A percentile compares a stretch with the other conserved stretches of the same genome.
phyloP scores from a whole-genome alignment of 1,284 basidiomycete genomes.

The Microbotryum violaceum region DNA sequence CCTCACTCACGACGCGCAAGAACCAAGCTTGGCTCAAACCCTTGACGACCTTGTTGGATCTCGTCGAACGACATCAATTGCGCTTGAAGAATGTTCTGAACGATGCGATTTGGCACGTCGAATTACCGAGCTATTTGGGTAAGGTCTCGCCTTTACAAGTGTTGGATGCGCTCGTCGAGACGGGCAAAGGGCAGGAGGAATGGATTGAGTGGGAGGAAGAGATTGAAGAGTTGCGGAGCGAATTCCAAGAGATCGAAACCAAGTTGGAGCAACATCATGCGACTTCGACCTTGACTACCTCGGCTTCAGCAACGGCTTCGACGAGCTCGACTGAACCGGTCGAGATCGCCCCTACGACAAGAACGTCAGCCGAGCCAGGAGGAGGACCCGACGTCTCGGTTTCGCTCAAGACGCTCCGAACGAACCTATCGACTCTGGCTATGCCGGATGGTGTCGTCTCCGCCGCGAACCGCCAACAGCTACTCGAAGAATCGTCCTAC shows the following conservation, averaged over 20 bases:
- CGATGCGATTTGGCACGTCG: conserved; percentile 26
- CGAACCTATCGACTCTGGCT: conserved; percentile 25
- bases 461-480: conserved; percentile 61
- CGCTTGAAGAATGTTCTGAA: conserved; percentile 13
- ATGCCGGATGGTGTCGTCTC: conserved; percentile 1
- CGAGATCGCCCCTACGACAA: background rate
- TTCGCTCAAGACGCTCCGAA: conserved; percentile 26
- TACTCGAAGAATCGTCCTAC: conserved; percentile 75
- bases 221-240: conserved; percentile 1
- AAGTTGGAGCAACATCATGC: too few relatives aligned
- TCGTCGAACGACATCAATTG: background rate
- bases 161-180: conserved; percentile 21
- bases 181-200: conserved; percentile 12
- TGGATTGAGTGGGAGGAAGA: conserved; percentile 27
- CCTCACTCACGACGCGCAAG: background rate
- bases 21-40: background rate
- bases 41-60: background rate
- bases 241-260: background rate
- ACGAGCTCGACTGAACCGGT: conserved; percentile 1
- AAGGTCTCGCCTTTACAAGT: conserved; percentile 13
- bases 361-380: background rate
- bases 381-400: conserved; percentile 21
- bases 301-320: conserved; percentile 8
- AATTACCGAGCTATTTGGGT: conserved; percentile 23
- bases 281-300: background rate